Base-by-base conservation (phyloP, 169 alveolate species). In the Babesia bovis region DNA sequence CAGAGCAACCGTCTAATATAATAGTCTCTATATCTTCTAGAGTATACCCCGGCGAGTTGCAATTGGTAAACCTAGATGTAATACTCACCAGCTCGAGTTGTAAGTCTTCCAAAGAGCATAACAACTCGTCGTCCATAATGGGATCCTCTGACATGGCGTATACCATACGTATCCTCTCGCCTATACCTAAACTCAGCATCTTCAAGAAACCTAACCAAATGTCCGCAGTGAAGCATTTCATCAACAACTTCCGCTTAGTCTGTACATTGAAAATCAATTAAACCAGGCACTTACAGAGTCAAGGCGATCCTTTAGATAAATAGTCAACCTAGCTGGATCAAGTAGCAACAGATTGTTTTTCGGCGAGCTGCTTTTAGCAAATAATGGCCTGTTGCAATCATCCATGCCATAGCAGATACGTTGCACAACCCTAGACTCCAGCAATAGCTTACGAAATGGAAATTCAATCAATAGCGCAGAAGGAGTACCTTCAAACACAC, bases 131-230 rank as follows among this genome's bases (percentile, higher is more conserved):
- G 23, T 50, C 63, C 59, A 45, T 19, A 41, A 51, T 15, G 25
- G 55, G 59, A 17, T 50, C 56, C 13, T 19, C 30, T 9, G 68
- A 36, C 9, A 21, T 7, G 44, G 77, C 50, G 53, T 58, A 78
- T 21, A 78, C 9, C 36, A 30, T 42, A 17, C 87, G 35, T 17
- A 68, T 10, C 57, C 51, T 56, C 21, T 73, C 68, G 2, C 87
- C 87, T 1, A 78, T 71, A 19, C 82, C 87, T 69, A 78, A 40
- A 49, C 87, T 78, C 38, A 78, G 83, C 66, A 78, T 59, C 61
- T 71, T 78, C 25, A 78, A 38, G 35, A 68, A 78, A 35, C 23
- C 41, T 5, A 67, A 12, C 87, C 87, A 78, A 7, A 78, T 41
- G 2, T 61, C 59, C 7, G 66, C 50, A 0, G 82, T 19, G 28